phyloP scores from a whole-genome alignment of 176 grass and related monocot species.

The Raddia guianensis region DNA sequence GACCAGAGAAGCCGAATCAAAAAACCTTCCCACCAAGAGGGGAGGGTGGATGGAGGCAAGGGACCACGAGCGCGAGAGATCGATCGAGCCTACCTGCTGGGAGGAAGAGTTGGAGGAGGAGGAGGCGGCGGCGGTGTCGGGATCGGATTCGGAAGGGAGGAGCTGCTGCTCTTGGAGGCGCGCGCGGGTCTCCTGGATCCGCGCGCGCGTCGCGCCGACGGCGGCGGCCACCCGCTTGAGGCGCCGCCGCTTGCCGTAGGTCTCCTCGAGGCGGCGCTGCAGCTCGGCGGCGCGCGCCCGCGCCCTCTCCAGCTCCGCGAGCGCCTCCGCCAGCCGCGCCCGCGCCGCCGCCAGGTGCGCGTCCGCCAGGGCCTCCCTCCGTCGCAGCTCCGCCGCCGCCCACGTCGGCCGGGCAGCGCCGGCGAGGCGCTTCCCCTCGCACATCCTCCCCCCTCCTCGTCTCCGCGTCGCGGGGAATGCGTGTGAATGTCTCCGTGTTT shows the following conservation, averaged over 20 bases:
- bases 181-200: slow-evolving; percentile 48
- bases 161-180: slow-evolving; percentile 22
- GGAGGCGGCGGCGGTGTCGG: background rate
- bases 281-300: slow-evolving; percentile 60
- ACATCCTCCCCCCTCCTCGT: slow-evolving; percentile 31
- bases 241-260: slow-evolving; percentile 53
- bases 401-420: slow-evolving; percentile 25
- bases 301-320: slow-evolving; percentile 54
- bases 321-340: slow-evolving; percentile 52
- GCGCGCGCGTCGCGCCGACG: slow-evolving; percentile 33
- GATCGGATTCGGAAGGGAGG: slow-evolving; percentile 15
- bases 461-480: background rate
- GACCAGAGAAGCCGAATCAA: background rate
- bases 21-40: background rate
- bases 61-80: background rate
- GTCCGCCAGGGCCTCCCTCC: slow-evolving; percentile 48
- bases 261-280: slow-evolving; percentile 55
- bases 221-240: slow-evolving; percentile 38
- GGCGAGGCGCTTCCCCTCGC: slow-evolving; percentile 49
- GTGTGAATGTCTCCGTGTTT: background rate
- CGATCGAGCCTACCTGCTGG: slow-evolving; percentile 17
- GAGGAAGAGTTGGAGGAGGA: background rate
- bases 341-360: slow-evolving; percentile 57
- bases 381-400: slow-evolving; percentile 35
- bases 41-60: background rate